Percentiles rank a stretch among this genome's conserved stretches.
phyloP scores from a whole-genome alignment of 495 filamentous ascomycete species.

The Penicillium pancosmium region DNA sequence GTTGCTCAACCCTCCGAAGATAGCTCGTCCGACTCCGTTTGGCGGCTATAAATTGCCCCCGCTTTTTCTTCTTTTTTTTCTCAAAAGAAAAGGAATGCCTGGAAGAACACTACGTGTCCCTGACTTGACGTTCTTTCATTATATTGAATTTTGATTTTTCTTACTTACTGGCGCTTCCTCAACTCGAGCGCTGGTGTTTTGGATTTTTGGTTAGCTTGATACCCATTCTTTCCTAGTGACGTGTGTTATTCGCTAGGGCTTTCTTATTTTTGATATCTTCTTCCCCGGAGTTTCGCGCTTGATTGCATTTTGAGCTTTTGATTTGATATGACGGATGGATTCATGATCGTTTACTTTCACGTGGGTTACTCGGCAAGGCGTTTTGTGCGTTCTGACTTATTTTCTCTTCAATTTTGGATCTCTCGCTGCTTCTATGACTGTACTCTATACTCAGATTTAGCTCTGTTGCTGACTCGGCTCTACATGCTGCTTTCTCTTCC shows the following conservation, averaged over 20 bases:
- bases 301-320: constrained; percentile 4
- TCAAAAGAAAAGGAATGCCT: neutral
- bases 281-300: neutral
- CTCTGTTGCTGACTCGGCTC: neutral
- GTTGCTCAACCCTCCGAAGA: constrained; percentile 33
- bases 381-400: constrained; percentile 2
- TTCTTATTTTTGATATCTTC: neutral
- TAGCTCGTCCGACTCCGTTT: constrained; percentile 31
- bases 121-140: constrained; percentile 5
- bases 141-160: neutral
- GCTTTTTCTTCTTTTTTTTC: neutral
- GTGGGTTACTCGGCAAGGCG: constrained; percentile 1
- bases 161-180: constrained; percentile 9
- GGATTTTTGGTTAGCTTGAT: constrained; percentile 15
- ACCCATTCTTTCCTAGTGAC: constrained; percentile 17
- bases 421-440: constrained; percentile 1
- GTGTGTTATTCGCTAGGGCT: neutral
- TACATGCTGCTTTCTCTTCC: neutral
- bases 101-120: neutral
- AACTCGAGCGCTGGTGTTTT: constrained; percentile 9
- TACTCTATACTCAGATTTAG: constrained; percentile 5
- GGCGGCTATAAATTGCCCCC: constrained; percentile 35
- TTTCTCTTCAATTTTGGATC: neutral
- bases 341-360: neutral
- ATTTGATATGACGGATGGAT: constrained; percentile 2